Conservation (phyloP, 768 basidiomycete species). For the Russula emetica region DNA sequence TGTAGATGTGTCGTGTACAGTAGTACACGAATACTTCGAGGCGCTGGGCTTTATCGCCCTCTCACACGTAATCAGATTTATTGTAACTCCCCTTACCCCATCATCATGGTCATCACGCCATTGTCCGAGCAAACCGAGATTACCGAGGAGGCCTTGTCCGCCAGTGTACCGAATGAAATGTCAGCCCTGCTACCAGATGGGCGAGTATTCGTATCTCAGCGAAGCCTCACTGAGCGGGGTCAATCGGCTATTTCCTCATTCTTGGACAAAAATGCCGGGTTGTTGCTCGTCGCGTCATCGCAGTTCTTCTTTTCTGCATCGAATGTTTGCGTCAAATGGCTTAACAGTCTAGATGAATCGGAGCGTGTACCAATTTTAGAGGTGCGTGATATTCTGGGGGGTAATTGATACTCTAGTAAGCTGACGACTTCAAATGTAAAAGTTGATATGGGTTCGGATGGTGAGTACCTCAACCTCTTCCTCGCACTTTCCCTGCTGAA, state of each 20-base stretch:
- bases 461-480: slow-evolving; percentile 33
- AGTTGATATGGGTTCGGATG: slow-evolving; percentile 60
- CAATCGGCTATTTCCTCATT: background rate
- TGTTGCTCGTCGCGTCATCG: slow-evolving; percentile 53
- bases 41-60: too few species aligned
- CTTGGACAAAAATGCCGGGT: slow-evolving; percentile 46
- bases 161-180: background rate
- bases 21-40: too few species aligned
- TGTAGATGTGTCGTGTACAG: too few species aligned
- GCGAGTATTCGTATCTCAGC: background rate
- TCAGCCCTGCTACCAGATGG: background rate
- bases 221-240: background rate
- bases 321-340: slow-evolving; percentile 58
- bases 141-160: background rate
- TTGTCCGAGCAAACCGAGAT: background rate
- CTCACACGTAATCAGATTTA: too few species aligned
- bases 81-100: too few species aligned
- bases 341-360: slow-evolving; percentile 47
- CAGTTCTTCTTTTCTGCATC: slow-evolving; percentile 60
- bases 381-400: slow-evolving; percentile 36
- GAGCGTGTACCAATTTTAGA: slow-evolving; percentile 54
- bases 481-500: background rate
- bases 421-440: slow-evolving; percentile 1
- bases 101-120: background rate
- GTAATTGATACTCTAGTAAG: background rate